phyloP scores from a whole-genome alignment of 192 early-diverging fungal genomes.

The Umbelopsis sp. region DNA sequence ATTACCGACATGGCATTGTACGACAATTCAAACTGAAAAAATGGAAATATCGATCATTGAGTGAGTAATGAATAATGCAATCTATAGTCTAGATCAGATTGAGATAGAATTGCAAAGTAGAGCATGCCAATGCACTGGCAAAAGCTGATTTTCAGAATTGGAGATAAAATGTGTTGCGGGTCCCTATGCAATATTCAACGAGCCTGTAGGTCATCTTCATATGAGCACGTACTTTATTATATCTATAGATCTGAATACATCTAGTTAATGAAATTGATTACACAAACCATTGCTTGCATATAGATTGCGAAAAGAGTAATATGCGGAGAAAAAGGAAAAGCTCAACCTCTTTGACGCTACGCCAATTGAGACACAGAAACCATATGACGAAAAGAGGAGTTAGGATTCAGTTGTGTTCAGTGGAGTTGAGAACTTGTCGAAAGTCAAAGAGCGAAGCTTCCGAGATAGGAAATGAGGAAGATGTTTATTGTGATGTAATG shows the following conservation, averaged over 20 bases:
- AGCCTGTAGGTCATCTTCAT: no score
- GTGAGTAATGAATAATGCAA: neutral
- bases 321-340: constrained; percentile 1
- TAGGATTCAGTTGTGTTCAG: neutral
- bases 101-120: no score
- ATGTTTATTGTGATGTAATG: no score
- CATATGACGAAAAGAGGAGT: neutral
- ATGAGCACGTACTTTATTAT: no score
- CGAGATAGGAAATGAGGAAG: no score
- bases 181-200: no score
- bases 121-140: no score
- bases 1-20: neutral
- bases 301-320: neutral
- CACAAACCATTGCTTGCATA: neutral
- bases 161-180: no score
- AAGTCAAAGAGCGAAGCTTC: neutral
- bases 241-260: neutral
- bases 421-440: neutral
- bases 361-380: neutral
- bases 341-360: no score
- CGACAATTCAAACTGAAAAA: no score
- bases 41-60: neutral
- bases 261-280: neutral
- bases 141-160: no score
- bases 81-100: neutral